Evolutionary conservation across 257 asterid genomes (phyloP).

Genomic region (Catharanthus roseus): DNA sequence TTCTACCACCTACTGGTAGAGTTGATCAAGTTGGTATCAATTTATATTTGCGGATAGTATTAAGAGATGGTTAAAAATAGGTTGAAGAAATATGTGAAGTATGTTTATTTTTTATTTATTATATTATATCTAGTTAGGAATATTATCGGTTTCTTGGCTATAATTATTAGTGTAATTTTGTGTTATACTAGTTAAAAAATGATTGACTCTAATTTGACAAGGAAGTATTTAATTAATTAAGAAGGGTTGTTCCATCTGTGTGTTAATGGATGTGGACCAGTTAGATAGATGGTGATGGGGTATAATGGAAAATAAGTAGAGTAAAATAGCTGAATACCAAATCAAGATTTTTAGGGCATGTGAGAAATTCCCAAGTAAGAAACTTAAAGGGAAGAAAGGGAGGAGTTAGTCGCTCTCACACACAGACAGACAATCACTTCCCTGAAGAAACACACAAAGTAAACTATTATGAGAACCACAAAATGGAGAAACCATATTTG

Average conservation of each 20-base stretch:
- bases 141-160: no score
- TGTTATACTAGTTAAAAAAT: no score
- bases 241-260: slow-evolving; percentile 20
- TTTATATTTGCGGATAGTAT: no score
- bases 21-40: no score
- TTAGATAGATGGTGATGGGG: slow-evolving; percentile 7
- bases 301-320: slow-evolving; percentile 10
- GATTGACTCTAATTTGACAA: no score
- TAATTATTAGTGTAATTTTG: no score
- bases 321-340: slow-evolving; percentile 29
- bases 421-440: not conserved
- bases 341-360: slow-evolving; percentile 33
- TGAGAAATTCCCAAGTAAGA: slow-evolving; percentile 33
- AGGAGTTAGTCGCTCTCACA: slow-evolving; percentile 43
- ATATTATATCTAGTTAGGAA: no score
- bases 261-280: slow-evolving; percentile 26
- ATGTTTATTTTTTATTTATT: no score
- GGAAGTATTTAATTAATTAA: not conserved
- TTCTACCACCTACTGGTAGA: no score
- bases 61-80: no score
- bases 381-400: slow-evolving; percentile 29
- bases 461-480: slow-evolving; percentile 16
- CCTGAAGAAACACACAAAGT: not conserved
- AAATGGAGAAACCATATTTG: slow-evolving; percentile 17
- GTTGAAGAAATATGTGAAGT: no score